Percentiles rank a stretch among this genome's conserved stretches.
Conservation (phyloP, 768 basidiomycete genomes). For the Kwoniella europaea region DNA sequence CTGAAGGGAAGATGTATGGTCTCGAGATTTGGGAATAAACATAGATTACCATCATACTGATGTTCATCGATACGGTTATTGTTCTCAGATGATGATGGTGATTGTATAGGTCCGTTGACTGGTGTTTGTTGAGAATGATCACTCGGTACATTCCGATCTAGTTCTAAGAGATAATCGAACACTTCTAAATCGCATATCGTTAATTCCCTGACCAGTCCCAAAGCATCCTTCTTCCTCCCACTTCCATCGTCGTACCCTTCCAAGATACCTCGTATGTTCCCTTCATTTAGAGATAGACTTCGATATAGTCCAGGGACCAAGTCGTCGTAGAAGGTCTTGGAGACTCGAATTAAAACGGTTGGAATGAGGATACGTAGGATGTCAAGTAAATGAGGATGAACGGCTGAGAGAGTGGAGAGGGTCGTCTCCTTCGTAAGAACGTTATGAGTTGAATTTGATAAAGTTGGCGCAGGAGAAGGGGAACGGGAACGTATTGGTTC, state of each 20-base stretch:
- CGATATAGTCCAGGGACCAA: constrained; percentile 3
- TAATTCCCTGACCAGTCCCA: constrained; percentile 1
- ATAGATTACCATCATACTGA: not conserved
- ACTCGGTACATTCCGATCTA: not conserved
- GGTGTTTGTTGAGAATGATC: no score
- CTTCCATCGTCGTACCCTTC: not conserved
- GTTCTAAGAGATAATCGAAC: not conserved
- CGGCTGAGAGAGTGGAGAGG: not conserved
- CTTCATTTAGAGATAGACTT: not conserved
- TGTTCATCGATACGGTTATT: not conserved
- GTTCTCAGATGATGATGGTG: no score
- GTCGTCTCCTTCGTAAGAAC: not conserved
- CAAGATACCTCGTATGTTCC: constrained; percentile 1
- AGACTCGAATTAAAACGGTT: not conserved
- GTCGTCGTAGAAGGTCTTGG: constrained; percentile 12
- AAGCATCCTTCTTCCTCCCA: constrained; percentile 9
- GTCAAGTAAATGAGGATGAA: constrained; percentile 12
- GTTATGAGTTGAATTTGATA: not conserved
- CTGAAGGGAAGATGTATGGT: constrained; percentile 7
- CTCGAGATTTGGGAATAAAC: not conserved
- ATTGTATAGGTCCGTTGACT: no score
- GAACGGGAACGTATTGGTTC: no score
- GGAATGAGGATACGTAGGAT: not conserved
- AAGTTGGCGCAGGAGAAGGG: no score
- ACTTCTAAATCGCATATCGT: not conserved